Evolutionary conservation across 225 moss, liverwort and hornwort species (phyloP).

Genomic region (Bryoerythrophyllum caledonicum): DNA sequence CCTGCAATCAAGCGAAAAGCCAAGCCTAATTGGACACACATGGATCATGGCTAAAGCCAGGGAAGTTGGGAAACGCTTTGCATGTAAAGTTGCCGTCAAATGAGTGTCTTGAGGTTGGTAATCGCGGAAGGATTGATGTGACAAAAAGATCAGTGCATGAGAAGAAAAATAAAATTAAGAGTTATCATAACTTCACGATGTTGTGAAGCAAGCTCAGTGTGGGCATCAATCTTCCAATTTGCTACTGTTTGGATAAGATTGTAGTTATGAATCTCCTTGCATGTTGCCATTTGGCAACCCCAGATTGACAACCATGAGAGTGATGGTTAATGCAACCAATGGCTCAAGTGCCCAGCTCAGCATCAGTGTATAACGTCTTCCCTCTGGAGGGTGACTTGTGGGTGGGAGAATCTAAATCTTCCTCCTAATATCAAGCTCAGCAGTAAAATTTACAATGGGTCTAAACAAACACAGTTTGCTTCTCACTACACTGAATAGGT

Average conservation of each 20-base stretch:
- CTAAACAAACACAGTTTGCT: background rate
- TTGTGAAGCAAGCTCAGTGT: constrained; percentile 15
- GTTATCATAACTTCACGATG: background rate
- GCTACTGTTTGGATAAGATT: constrained; percentile 38
- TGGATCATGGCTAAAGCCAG: constrained; percentile 19
- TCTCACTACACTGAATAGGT: background rate
- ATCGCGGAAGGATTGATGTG: background rate
- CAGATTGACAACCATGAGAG: background rate
- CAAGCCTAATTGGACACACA: background rate
- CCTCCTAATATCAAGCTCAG: background rate
- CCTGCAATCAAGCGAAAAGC: constrained; percentile 15
- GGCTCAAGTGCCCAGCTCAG: constrained; percentile 14
- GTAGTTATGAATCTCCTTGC: background rate
- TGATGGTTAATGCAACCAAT: constrained; percentile 19
- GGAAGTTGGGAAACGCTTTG: constrained; percentile 6
- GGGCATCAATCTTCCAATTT: constrained; percentile 14
- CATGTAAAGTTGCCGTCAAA: constrained; percentile 23
- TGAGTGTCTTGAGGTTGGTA: background rate
- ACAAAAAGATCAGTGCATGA: background rate
- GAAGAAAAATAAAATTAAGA: background rate
- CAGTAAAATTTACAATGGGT: background rate
- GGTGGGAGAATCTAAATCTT: constrained; percentile 16
- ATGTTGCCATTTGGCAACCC: constrained; percentile 20
- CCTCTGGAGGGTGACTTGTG: constrained; percentile 11
- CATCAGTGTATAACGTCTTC: constrained; percentile 1